Percentiles rank a stretch among this genome's conserved stretches.
Evolutionary conservation across 2,329 filamentous ascomycete genomes (phyloP).

Genomic region (Fusarium coicis): DNA sequence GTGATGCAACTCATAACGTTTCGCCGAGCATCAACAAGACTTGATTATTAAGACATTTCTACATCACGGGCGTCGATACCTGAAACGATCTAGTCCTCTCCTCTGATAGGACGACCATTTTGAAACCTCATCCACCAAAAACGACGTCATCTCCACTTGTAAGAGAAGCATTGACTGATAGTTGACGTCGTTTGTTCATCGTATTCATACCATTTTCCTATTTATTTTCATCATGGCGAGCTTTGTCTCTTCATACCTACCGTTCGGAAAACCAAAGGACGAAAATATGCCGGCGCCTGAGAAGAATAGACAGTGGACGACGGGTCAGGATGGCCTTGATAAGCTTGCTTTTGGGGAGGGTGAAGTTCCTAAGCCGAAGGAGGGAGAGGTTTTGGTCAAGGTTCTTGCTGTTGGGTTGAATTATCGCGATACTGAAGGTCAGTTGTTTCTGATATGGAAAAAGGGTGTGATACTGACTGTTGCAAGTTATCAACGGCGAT

Average conservation of each 20-base stretch:
- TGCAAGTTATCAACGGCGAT: constrained; percentile 69
- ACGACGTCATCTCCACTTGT: constrained; percentile 37
- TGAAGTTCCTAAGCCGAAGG: constrained; percentile 58
- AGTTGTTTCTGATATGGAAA: not conserved
- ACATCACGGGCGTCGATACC: constrained; percentile 6
- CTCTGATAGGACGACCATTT: constrained; percentile 23
- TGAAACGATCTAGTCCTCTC: constrained; percentile 22
- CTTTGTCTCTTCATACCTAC: constrained; percentile 37
- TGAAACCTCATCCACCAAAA: constrained; percentile 21
- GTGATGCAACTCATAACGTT: not conserved
- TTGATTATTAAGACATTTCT: constrained; percentile 31
- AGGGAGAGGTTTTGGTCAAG: constrained; percentile 63
- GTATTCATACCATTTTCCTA: not conserved
- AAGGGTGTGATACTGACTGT: not conserved
- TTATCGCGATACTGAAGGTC: constrained; percentile 62
- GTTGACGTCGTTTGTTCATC: constrained; percentile 7
- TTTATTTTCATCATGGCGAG: constrained; percentile 22
- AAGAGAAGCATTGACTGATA: constrained; percentile 20
- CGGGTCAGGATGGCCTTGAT: constrained; percentile 65
- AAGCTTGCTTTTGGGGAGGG: constrained; percentile 59
- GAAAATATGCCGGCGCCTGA: constrained; percentile 31
- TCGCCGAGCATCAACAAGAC: not conserved
- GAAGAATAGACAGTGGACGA: constrained; percentile 64
- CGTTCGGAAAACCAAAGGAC: constrained; percentile 31
- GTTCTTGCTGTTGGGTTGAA: constrained; percentile 60